Percentiles rank a stretch among this genome's conserved stretches.
Conservation (phyloP, 495 filamentous ascomycete species). For the Staphylotrichum longicolle region DNA sequence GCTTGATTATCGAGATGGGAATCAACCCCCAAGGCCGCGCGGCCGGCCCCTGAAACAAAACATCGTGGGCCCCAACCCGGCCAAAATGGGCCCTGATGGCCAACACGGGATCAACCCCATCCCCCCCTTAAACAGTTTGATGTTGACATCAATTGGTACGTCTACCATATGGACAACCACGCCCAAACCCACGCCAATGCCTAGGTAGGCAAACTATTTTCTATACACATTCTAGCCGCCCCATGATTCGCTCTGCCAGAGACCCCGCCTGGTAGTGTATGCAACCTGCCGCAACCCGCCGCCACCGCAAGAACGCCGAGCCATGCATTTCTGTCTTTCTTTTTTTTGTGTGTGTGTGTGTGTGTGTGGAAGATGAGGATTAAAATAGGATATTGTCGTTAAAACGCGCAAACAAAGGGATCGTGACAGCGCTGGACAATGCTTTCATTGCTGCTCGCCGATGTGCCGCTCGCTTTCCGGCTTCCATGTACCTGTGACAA, state of each 20-base stretch:
- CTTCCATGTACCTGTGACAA: constrained; percentile 69
- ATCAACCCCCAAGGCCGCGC: not conserved
- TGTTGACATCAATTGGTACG: too few species aligned
- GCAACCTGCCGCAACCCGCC: not conserved
- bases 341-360: too few species aligned
- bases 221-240: constrained; percentile 10
- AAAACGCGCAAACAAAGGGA: not conserved
- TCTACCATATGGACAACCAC: not conserved
- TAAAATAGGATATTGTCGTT: not conserved
- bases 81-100: not conserved
- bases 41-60: not conserved
- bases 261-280: not conserved
- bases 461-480: constrained; percentile 65
- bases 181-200: not conserved
- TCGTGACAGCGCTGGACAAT: not conserved
- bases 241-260: not conserved
- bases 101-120: not conserved
- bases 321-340: too few species aligned
- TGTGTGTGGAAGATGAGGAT: not conserved
- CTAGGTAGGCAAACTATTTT: not conserved
- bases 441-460: constrained; percentile 38
- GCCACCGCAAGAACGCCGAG: constrained; percentile 7
- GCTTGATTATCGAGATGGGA: too few species aligned
- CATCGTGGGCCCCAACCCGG: too few species aligned
- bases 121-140: not conserved